Conservation (phyloP, 1,284 basidiomycete genomes). For the Trametes versicolor region DNA sequence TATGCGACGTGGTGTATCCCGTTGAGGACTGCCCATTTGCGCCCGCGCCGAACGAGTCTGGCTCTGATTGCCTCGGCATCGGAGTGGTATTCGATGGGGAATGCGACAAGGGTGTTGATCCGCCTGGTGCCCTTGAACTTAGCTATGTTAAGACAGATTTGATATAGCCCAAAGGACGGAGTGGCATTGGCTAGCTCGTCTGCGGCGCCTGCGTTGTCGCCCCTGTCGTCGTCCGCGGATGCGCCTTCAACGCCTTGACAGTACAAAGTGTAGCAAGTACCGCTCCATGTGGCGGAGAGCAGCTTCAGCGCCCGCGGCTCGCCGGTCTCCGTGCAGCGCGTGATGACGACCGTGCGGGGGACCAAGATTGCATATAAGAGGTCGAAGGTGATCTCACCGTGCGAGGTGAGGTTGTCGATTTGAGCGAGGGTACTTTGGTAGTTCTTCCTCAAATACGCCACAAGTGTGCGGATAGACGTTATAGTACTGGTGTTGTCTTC, state of each 20-base stretch:
- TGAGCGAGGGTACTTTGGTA: conserved; percentile 56
- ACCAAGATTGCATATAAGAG: conserved; percentile 50
- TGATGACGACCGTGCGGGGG: conserved; percentile 22
- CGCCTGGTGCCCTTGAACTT: conserved; percentile 56
- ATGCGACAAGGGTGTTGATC: conserved; percentile 57
- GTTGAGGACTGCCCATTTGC: conserved; percentile 59
- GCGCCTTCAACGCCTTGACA: conserved; percentile 35
- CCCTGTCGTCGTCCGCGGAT: background rate
- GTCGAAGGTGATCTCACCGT: conserved; percentile 64
- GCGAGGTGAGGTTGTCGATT: conserved; percentile 55
- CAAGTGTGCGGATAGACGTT: conserved; percentile 47
- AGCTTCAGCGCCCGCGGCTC: conserved; percentile 58
- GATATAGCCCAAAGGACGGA: conserved; percentile 49
- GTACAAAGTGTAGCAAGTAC: conserved; percentile 40
- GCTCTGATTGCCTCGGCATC: conserved; percentile 49
- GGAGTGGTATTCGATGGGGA: conserved; percentile 59
- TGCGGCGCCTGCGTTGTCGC: background rate
- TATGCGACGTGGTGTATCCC: conserved; percentile 65
- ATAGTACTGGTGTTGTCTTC: conserved; percentile 52
- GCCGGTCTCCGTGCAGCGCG: conserved; percentile 38
- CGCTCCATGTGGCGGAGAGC: no score
- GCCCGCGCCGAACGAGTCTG: conserved; percentile 53
- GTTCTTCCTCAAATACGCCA: conserved; percentile 54
- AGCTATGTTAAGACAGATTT: conserved; percentile 49
- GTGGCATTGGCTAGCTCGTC: background rate